phyloP scores from a whole-genome alignment of 2,329 filamentous ascomycete genomes.

The Ilyonectria mors-panacis region DNA sequence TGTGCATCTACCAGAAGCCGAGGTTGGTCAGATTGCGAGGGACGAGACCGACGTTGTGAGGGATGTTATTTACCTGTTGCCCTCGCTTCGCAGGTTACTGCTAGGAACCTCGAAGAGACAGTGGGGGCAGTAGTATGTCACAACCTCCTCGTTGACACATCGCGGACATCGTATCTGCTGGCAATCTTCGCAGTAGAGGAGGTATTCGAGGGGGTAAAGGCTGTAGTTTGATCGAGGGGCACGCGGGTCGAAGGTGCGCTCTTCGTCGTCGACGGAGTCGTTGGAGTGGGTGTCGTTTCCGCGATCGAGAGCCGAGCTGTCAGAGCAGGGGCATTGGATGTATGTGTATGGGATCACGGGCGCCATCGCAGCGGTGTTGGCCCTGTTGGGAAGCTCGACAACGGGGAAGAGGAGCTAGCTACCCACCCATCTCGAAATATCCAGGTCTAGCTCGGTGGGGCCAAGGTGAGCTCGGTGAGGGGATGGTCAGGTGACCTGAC shows the following conservation, averaged over 20 bases:
- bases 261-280: conserved; percentile 75
- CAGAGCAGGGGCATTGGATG: conserved; percentile 77
- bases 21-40: conserved; percentile 37
- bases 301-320: conserved; percentile 56
- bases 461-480: conserved; percentile 29
- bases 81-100: conserved; percentile 91
- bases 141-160: conserved; percentile 93
- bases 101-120: conserved; percentile 97
- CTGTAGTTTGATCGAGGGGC: conserved; percentile 90
- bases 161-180: conserved; percentile 94
- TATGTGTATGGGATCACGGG: conserved; percentile 74
- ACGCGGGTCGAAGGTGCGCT: conserved; percentile 87
- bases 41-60: background rate
- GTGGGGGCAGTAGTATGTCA: conserved; percentile 95
- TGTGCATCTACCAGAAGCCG: conserved; percentile 75
- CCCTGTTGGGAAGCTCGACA: conserved; percentile 35
- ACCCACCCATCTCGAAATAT: conserved; percentile 33
- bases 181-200: conserved; percentile 98
- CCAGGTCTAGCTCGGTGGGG: conserved; percentile 28
- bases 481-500: conserved; percentile 34
- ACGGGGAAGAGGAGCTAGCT: conserved; percentile 41
- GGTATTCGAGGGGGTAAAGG: conserved; percentile 91
- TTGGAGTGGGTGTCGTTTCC: conserved; percentile 49
- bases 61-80: conserved; percentile 79
- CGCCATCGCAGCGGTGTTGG: conserved; percentile 58